Conservation (phyloP, 306 rosid genomes). For the Lathyrus tuberosus region DNA sequence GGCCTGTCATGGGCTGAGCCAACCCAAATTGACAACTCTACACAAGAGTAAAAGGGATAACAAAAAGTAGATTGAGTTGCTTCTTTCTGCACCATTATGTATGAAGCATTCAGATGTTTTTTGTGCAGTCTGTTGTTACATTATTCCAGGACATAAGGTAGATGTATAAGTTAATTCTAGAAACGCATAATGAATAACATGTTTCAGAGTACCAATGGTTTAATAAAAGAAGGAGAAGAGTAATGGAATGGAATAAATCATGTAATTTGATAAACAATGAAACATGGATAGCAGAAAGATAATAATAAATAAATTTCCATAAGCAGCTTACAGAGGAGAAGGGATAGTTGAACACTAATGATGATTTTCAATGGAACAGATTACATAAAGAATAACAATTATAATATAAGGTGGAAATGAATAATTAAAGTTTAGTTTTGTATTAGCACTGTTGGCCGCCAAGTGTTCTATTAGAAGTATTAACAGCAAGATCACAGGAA, state of each 20-base stretch:
- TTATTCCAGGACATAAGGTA: not conserved
- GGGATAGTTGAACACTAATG: no score
- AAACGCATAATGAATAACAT: no score
- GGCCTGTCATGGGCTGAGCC: not conserved
- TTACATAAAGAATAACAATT: not conserved
- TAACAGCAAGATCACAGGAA: constrained; percentile 62
- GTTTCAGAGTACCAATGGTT: not conserved
- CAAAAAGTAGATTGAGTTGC: not conserved
- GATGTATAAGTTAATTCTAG: not conserved
- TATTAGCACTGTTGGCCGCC: constrained; percentile 61
- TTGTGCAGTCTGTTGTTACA: not conserved
- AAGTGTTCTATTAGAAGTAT: constrained; percentile 40
- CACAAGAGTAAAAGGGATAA: not conserved
- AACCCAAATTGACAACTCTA: constrained; percentile 1
- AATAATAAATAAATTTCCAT: no score
- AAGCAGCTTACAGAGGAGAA: no score
- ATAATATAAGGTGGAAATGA: not conserved
- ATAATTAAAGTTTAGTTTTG: no score
- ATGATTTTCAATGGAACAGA: no score
- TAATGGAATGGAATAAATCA: not conserved
- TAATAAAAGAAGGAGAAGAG: not conserved
- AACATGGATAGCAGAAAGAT: not conserved
- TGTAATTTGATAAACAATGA: not conserved
- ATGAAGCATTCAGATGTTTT: no score
- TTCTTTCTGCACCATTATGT: not conserved